Percentiles rank a stretch among this genome's conserved stretches.
phyloP scores from a whole-genome alignment of 108 stramenopile genomes.

The Schizochytrium sp. region DNA sequence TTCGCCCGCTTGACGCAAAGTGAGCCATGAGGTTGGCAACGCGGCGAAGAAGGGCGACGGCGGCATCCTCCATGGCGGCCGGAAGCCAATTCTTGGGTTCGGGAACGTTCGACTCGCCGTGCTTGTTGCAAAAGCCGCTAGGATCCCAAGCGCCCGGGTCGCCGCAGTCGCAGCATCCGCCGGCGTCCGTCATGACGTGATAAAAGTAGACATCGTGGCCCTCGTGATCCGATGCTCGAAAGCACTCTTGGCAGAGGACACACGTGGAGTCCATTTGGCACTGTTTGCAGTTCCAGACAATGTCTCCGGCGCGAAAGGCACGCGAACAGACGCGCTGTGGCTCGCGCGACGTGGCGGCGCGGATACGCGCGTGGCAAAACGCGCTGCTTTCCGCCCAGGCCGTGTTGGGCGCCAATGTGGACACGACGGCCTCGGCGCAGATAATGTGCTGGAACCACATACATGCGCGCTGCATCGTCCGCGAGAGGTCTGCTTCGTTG shows the following conservation, averaged over 20 bases:
- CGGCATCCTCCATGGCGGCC: conserved; percentile 25
- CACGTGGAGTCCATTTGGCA: conserved; percentile 93
- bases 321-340: conserved; percentile 21
- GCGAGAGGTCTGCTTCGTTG: neutral
- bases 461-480: neutral
- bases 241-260: conserved; percentile 89
- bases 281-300: conserved; percentile 94
- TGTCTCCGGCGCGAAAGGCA: conserved; percentile 74
- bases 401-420: neutral
- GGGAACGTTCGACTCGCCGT: conserved; percentile 24
- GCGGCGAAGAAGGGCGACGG: conserved; percentile 23
- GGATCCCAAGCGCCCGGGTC: conserved; percentile 93
- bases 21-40: conserved; percentile 35
- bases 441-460: neutral
- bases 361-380: neutral
- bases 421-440: neutral
- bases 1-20: conserved; percentile 35
- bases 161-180: conserved; percentile 96
- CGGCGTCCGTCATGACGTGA: conserved; percentile 70
- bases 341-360: neutral
- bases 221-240: conserved; percentile 67
- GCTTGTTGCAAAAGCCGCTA: conserved; percentile 58
- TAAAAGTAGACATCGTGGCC: conserved; percentile 94
- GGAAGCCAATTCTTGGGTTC: neutral
- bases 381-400: neutral